Percentiles rank a stretch among this genome's conserved stretches.
Conservation (phyloP, 495 filamentous ascomycete genomes). For the Tuber aestivum region DNA sequence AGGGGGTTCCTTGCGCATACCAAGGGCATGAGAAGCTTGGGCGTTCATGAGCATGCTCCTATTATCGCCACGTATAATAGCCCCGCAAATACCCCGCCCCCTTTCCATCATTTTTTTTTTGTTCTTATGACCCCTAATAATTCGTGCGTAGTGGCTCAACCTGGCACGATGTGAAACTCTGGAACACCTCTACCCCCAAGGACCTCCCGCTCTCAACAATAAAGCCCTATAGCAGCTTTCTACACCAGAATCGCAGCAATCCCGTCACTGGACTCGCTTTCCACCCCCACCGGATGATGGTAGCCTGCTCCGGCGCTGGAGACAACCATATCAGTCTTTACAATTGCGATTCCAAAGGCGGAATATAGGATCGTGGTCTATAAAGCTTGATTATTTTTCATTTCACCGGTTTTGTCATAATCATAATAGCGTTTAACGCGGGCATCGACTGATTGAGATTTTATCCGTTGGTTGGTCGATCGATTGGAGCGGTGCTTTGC, state of each 20-base stretch:
- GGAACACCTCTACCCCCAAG: constrained; percentile 57
- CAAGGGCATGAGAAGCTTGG: constrained; percentile 73
- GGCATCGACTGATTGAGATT: background rate
- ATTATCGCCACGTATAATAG: constrained; percentile 86
- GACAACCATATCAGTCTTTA: constrained; percentile 71
- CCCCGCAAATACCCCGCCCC: background rate
- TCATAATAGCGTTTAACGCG: background rate
- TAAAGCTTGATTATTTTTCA: background rate
- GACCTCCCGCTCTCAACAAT: constrained; percentile 61
- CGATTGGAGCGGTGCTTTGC: background rate
- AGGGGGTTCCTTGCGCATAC: constrained; percentile 68
- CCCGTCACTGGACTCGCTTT: constrained; percentile 87
- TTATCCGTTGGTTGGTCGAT: background rate
- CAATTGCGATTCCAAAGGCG: constrained; percentile 49
- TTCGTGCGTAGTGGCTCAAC: constrained; percentile 64
- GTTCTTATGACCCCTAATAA: constrained; percentile 36
- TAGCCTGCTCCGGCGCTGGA: constrained; percentile 71
- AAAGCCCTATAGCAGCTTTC: constrained; percentile 83
- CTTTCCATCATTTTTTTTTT: background rate
- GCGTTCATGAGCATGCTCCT: constrained; percentile 92
- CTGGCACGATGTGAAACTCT: constrained; percentile 79
- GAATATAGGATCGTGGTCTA: constrained; percentile 23
- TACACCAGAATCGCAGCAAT: constrained; percentile 66
- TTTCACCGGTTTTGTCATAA: background rate
- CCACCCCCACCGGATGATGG: constrained; percentile 89